Evolutionary conservation across 2,329 filamentous ascomycete genomes (phyloP).

Genomic region (Botrytis cinerea): DNA sequence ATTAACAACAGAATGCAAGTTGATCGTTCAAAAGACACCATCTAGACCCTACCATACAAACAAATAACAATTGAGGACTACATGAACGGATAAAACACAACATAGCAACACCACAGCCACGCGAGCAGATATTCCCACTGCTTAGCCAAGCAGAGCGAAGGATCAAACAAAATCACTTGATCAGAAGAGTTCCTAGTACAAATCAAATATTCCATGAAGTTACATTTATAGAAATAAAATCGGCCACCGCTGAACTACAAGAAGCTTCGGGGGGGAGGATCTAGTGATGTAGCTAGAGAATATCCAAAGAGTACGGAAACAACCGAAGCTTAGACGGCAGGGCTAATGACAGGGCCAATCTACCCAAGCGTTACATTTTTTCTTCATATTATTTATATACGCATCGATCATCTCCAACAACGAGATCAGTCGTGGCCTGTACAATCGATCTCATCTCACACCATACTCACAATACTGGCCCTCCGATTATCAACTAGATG

Average conservation of each 20-base stretch:
- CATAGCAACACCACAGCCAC: background rate
- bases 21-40: background rate
- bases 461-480: fast-evolving
- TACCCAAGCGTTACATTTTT: fast-evolving
- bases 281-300: background rate
- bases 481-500: background rate
- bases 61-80: background rate
- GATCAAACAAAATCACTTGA: background rate
- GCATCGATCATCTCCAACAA: background rate
- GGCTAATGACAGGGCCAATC: background rate
- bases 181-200: background rate
- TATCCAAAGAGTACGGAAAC: background rate
- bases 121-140: background rate
- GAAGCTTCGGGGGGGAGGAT: background rate
- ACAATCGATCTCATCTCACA: background rate
- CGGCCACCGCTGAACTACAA: background rate
- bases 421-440: background rate
- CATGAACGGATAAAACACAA: background rate
- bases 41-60: background rate
- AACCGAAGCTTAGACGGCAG: background rate
- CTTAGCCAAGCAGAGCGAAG: background rate
- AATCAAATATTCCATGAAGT: background rate
- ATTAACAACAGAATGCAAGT: background rate
- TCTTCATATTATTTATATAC: background rate
- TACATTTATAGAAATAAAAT: background rate